Base-by-base conservation (phyloP, 768 basidiomycete species). In the Tubosaeta brunneosetosa region DNA sequence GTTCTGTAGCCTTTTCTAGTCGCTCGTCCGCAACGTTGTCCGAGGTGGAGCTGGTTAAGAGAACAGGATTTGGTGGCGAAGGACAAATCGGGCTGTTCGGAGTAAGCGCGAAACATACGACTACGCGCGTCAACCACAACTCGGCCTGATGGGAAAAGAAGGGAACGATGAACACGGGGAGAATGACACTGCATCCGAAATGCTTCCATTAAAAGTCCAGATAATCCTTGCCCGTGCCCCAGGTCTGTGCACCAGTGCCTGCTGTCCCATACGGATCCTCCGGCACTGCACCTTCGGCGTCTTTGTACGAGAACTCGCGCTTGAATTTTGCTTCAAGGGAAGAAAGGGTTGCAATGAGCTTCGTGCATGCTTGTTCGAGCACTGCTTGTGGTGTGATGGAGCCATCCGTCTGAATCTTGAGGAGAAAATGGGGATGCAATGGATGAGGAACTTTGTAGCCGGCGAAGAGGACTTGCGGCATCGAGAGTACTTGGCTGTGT, bases 401-500 rank as follows among this genome's bases (percentile, higher is more conserved):
- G 22, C 93, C 91, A 69, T 97, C 93, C 2, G 94, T 97, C 72
- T 97, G 97, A 50, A 98, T 83, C 70, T 97, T 97, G 70, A 99
- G 82, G 52, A 91, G 77, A 73, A 98, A 95, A 68, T 94, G 81
- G 8, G 94, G 93, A 57, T 97, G 91, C 19, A 95, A 83, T 1
- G 97, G 95, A 63, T 97, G 97, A 0, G 95, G 95, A 36, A 94
- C 92, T 74, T 94, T 93, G 84, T 98, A 98, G 2, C 97, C 97
- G 1, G 94, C 94, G 66, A 98, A 98, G 55, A 94, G 84, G 59
- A 97, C 84, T 58, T 85, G 78, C 6, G 91, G 87, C 81, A 89
- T 88, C 8, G 85, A 72, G 32, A 97, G 84, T 27, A 98, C 85
- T 79, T 99, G 93, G 3, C 94, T 97, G 66, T 22, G 43, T 40